These are phyloP conservation scores for Melampsora larici-populina DNA, from an alignment of 1,284 basidiomycete species.

Conservation along the genomic window DNA sequence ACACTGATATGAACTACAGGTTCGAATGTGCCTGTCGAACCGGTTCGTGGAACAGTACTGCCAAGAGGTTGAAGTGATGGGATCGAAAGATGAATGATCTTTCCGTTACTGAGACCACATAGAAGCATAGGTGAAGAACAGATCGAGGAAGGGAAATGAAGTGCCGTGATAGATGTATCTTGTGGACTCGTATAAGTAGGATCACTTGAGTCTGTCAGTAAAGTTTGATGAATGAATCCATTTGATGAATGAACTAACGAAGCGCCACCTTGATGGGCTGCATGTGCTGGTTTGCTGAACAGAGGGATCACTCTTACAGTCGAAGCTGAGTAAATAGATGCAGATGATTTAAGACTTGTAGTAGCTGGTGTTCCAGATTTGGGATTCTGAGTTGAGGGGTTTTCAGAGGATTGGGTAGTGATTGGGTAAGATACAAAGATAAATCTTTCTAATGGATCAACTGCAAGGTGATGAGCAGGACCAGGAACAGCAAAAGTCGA, in stretches of 20 bases:
- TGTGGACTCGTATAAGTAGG: constrained; percentile 12
- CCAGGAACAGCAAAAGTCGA: constrained; percentile 58
- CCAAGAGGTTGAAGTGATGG: constrained; percentile 27
- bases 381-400: background rate
- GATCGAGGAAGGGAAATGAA: constrained; percentile 26
- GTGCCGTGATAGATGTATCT: constrained; percentile 27
- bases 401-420: background rate
- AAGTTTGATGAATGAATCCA: constrained; percentile 13
- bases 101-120: constrained; percentile 35
- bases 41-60: constrained; percentile 12
- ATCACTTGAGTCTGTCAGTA: background rate
- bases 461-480: constrained; percentile 66
- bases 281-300: constrained; percentile 26
- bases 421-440: constrained; percentile 68
- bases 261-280: constrained; percentile 18
- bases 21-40: background rate
- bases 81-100: constrained; percentile 30
- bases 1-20: constrained; percentile 15
- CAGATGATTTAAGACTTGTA: background rate
- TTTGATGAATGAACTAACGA: constrained; percentile 22
- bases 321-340: constrained; percentile 1
- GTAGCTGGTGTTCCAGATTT: background rate
- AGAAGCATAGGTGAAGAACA: constrained; percentile 8
- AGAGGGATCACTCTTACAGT: constrained; percentile 25
- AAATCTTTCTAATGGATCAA: constrained; percentile 78